Conservation (phyloP, 768 basidiomycete species). For the Tubosaeta brunneosetosa region DNA sequence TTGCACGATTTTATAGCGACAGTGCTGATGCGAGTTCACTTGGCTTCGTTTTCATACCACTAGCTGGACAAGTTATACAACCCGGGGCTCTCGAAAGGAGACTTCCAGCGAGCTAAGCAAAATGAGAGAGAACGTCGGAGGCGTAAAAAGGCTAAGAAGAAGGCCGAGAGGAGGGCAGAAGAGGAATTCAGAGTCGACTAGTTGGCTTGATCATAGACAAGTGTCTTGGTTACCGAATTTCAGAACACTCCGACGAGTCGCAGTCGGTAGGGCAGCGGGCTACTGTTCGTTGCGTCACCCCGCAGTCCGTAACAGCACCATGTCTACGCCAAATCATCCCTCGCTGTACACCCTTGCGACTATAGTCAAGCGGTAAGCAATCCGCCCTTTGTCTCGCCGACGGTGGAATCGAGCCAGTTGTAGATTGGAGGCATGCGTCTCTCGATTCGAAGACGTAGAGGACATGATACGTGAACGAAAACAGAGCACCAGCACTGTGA, state of each 20-base stretch:
- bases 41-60: slow-evolving; percentile 2
- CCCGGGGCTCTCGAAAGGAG: slow-evolving; percentile 71
- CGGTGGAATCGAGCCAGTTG: background rate
- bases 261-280: slow-evolving; percentile 1
- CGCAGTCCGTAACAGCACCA: background rate
- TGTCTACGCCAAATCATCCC: slow-evolving; percentile 33
- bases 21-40: slow-evolving; percentile 17
- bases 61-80: slow-evolving; percentile 71
- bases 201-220: background rate
- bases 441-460: slow-evolving; percentile 93
- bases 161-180: slow-evolving; percentile 34
- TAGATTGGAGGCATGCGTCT: slow-evolving; percentile 90
- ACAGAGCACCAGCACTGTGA: slow-evolving; percentile 30
- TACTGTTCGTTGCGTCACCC: background rate
- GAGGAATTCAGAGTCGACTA: slow-evolving; percentile 11
- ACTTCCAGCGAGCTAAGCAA: slow-evolving; percentile 65
- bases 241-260: slow-evolving; percentile 19
- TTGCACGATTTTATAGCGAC: slow-evolving; percentile 4
- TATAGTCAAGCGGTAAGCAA: slow-evolving; percentile 72
- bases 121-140: slow-evolving; percentile 70
- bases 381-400: slow-evolving; percentile 4
- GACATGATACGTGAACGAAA: slow-evolving; percentile 29
- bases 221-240: background rate
- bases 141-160: slow-evolving; percentile 77
- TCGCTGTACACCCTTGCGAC: slow-evolving; percentile 75